phyloP scores from a whole-genome alignment of 169 alveolate species.

The Plasmodium cynomolgi region DNA sequence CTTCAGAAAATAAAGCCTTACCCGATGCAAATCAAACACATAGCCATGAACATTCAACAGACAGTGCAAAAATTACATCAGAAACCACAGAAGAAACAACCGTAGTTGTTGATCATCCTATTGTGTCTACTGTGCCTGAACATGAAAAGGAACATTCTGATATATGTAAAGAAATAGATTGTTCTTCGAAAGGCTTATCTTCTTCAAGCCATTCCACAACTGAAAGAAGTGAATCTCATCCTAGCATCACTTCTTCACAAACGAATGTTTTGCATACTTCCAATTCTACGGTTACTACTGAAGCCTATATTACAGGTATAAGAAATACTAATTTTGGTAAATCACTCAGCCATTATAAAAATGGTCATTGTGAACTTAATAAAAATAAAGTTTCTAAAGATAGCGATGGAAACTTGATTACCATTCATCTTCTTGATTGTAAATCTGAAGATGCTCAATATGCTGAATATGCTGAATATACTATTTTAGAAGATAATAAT shows the following conservation, averaged over 20 bases:
- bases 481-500: neutral
- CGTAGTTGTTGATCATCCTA: neutral
- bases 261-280: no score
- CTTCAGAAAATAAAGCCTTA: neutral
- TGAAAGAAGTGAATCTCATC: neutral
- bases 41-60: neutral
- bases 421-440: neutral
- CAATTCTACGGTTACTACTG: neutral
- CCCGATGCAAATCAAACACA: neutral
- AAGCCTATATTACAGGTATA: neutral
- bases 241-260: neutral
- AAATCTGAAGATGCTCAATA: no score
- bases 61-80: neutral
- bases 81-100: neutral
- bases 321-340: no score
- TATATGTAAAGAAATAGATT: neutral
- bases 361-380: neutral
- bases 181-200: neutral
- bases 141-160: neutral
- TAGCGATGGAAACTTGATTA: neutral
- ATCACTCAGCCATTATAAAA: neutral
- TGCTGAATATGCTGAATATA: neutral
- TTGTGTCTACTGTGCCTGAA: neutral
- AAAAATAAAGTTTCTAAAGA: neutral
- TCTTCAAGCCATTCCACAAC: neutral